Percentiles rank a stretch among this genome's conserved stretches.
Conservation (phyloP, 2,329 filamentous ascomycete species). For the Aureobasidium sp. region DNA sequence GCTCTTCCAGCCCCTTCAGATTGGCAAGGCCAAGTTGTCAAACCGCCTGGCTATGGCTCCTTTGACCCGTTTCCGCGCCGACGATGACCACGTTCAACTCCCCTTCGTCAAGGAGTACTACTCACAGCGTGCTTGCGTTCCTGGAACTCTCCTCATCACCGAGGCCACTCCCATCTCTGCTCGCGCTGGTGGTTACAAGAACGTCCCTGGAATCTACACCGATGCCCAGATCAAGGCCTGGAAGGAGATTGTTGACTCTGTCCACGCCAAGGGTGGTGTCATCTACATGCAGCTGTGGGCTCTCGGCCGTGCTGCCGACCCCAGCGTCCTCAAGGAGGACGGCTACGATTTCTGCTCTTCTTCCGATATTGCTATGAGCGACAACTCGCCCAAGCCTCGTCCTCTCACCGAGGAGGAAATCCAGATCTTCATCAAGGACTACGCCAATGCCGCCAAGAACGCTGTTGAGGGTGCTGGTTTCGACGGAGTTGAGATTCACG, state of each 20-base stretch:
- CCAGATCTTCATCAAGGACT: slow-evolving; percentile 27
- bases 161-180: slow-evolving; percentile 47
- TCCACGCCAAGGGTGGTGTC: slow-evolving; percentile 53
- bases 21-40: slow-evolving; percentile 33
- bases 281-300: slow-evolving; percentile 57
- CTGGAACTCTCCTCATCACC: slow-evolving; percentile 50
- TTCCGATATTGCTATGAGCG: slow-evolving; percentile 25
- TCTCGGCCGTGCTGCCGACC: slow-evolving; percentile 46
- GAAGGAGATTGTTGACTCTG: slow-evolving; percentile 51
- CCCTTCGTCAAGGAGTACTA: slow-evolving; percentile 14
- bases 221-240: slow-evolving; percentile 50
- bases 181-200: slow-evolving; percentile 39
- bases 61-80: slow-evolving; percentile 41
- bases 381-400: slow-evolving; percentile 25
- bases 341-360: slow-evolving; percentile 22
- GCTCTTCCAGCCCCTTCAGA: slow-evolving; percentile 33
- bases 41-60: slow-evolving; percentile 48
- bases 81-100: slow-evolving; percentile 40
- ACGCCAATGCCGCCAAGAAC: slow-evolving; percentile 35
- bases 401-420: slow-evolving; percentile 32
- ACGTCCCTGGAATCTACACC: slow-evolving; percentile 50
- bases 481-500: slow-evolving; percentile 33
- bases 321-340: slow-evolving; percentile 27
- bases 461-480: slow-evolving; percentile 43
- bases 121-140: slow-evolving; percentile 20